Conservation (phyloP, 75 land plant species). For the Isoetes taiwanensis region DNA sequence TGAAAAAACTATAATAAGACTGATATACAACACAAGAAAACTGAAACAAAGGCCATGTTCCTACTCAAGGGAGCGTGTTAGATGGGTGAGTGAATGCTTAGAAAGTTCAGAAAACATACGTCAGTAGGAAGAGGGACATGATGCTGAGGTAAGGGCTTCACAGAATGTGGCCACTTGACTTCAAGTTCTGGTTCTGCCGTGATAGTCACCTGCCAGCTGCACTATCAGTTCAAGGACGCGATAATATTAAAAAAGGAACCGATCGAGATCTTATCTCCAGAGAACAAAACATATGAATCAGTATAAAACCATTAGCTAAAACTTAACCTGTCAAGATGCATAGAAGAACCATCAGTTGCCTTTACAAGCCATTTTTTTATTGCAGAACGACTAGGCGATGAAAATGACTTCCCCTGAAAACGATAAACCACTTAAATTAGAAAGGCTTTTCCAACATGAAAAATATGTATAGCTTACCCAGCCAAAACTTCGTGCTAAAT, state of each 20-base stretch:
- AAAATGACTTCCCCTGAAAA: conserved; percentile 65
- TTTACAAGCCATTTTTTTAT: conserved; percentile 43
- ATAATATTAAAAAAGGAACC: not conserved
- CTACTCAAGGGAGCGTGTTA: not conserved
- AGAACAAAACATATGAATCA: not conserved
- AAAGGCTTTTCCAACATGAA: not conserved
- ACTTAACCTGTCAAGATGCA: conserved; percentile 54
- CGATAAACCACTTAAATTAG: too few relatives aligned
- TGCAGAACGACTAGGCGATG: conserved; percentile 53
- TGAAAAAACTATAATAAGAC: not conserved
- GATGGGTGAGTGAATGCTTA: not conserved
- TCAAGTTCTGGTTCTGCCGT: conserved; percentile 31
- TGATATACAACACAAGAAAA: not conserved
- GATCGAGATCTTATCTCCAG: too few relatives aligned
- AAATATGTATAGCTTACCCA: conserved; percentile 47
- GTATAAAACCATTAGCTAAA: not conserved
- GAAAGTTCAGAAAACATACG: not conserved
- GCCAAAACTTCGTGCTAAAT: conserved; percentile 89
- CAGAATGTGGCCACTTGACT: conserved; percentile 45
- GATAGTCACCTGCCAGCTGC: conserved; percentile 56
- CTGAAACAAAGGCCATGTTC: not conserved
- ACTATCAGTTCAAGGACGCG: not conserved
- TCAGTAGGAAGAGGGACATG: conserved; percentile 9
- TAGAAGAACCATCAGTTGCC: conserved; percentile 32
- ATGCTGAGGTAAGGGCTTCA: conserved; percentile 40